Evolutionary conservation across 495 filamentous ascomycete genomes (phyloP), one percentile per base, ranked within the genome.

Genomic region (Lentithecium fluviatile): DNA sequence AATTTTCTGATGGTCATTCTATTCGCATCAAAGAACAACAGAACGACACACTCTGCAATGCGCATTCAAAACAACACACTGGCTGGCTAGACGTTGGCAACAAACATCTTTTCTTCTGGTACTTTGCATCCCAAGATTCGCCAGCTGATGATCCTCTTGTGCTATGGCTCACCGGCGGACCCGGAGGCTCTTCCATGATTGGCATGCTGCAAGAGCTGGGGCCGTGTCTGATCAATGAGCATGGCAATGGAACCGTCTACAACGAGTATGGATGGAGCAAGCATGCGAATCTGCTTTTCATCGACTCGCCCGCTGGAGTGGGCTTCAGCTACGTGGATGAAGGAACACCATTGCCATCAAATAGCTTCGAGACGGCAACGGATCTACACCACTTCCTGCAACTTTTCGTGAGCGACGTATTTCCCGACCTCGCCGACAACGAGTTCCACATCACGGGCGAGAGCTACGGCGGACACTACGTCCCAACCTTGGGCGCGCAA

Each of bases 51-150:
- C 60, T 77, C 59, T 78, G 76, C 61, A 69, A 64, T 8, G 71
- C 76, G 0, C 71, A 67, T 29, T 73, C 74, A 1, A 58, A 62
- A 0, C 76, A 78, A 50, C 77, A 74, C 24, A 78, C 74, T 15
- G 76, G 75, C 47, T 78, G 75, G 64, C 59, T 67, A 6, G 64
- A 67, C 50, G 54, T 67, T 19, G 64, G 64, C 0, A 8, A 17
- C 20, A 65, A 58, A 40, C 58, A 66, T 52, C 43, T 61, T n/a
- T 65, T 65, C 62, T 65, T 65, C 42, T 65, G 62, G 62, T 65
- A 77, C 66, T 83, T 83, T 68, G 79, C 81, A 65, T 69, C 79
- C 12, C 77, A 80, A 12, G 69, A 76, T 21, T 73, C 71, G 56
- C 77, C 82, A 0, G 59, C 70, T 1, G 76, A 69, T 7, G 78